Evolutionary conservation across 2,329 filamentous ascomycete species (phyloP).

Genomic region (Periconia sp.): DNA sequence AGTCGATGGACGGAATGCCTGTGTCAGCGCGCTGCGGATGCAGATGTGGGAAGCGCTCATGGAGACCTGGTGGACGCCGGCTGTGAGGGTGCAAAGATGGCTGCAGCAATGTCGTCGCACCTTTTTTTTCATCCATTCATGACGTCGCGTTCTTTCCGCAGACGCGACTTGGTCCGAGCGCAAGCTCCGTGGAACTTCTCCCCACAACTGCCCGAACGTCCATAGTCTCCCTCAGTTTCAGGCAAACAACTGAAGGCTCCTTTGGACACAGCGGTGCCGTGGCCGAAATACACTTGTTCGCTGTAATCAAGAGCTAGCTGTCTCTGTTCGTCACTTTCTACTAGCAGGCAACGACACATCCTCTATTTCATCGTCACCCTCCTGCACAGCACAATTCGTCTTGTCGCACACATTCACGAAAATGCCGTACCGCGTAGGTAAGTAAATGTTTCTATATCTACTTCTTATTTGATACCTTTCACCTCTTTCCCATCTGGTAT

Average conservation of each 20-base stretch:
- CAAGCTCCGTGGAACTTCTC: too few species aligned
- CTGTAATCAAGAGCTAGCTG: neutral
- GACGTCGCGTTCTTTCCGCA: conserved; percentile 15
- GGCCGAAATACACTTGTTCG: conserved; percentile 10
- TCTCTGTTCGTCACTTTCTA: neutral
- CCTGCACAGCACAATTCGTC: neutral
- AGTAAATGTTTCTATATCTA: neutral
- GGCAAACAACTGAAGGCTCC: too few species aligned
- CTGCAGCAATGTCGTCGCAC: conserved; percentile 9
- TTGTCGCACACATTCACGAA: neutral
- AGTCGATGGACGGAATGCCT: conserved; percentile 40
- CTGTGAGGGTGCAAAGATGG: conserved; percentile 16
- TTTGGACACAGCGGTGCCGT: neutral
- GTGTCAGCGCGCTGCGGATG: conserved; percentile 43
- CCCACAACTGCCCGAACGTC: too few species aligned
- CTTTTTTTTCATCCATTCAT: conserved; percentile 30
- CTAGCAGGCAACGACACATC: conserved; percentile 6
- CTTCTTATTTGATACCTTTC: neutral
- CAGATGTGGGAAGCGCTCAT: conserved; percentile 47
- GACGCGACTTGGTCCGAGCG: conserved; percentile 12
- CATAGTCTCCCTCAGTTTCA: too few species aligned
- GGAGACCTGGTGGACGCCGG: conserved; percentile 19
- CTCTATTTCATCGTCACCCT: too few species aligned
- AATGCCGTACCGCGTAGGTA: conserved; percentile 26
- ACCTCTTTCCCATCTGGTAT: too few species aligned